Evolutionary conservation across 139 green algal species (phyloP), one percentile per base, ranked within the genome.

Genomic region (Picochlorum sp.): DNA sequence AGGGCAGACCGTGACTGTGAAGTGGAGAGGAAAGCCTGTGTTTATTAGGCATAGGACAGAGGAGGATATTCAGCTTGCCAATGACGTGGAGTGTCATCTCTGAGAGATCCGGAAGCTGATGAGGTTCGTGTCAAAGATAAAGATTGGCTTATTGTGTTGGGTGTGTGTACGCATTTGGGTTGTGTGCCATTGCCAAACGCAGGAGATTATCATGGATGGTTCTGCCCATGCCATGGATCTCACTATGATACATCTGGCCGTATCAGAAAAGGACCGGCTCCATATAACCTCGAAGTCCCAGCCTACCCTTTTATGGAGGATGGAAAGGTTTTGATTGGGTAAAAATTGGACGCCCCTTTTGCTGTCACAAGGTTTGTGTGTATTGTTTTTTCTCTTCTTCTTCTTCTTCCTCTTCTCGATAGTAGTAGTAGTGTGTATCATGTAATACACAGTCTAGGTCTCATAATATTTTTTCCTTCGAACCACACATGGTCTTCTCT

Each of bases 21-120:
- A 99, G 83, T 99, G 94, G 94, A 80, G 94, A 26, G 94, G 94
- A 65, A 99, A 99, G 86, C 94, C 94, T 3, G 94, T 99, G 34
- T 99, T 99, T 79, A 94, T 99, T 63, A 78, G 86, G 34, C 74
- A 91, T 75, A 79, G 94, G 6, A 94, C 86, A 20, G 74, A 84
- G 16, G 81, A 80, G 14, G 90, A 98, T 69, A 94, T 99, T 45
- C 72, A 66, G 4, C 65, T 82, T 28, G 88, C 90, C 4, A 82
- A 85, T 14, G 58, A 66, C 15, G 86, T 95, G 13, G 57, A 84
- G 38, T 97, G 10, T 65, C 30, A n/a, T 79, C 83, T 34, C 86
- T 99, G 58, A 77, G 92, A 10, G 91, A 99, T 79, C 86, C 91
- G 10, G 74, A 99, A 84, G 58, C 79, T 26, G 92, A 97, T 65